phyloP scores from a whole-genome alignment of 2,329 filamentous ascomycete species.

The Alternaria conjuncta region DNA sequence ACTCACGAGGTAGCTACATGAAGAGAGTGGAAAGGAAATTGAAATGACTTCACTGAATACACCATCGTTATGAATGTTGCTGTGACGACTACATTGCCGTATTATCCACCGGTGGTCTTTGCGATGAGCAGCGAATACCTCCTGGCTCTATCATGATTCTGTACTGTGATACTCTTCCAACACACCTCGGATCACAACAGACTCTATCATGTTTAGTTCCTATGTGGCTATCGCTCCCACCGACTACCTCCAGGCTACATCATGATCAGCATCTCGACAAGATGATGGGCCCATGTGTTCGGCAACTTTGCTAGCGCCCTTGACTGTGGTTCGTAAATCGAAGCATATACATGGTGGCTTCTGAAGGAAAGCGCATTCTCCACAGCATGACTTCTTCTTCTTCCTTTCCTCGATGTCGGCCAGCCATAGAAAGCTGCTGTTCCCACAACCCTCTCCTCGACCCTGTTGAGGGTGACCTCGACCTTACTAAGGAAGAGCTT shows the following conservation, averaged over 20 bases:
- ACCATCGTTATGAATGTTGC: neutral
- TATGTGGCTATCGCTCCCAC: neutral
- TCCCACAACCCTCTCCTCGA: too few species aligned
- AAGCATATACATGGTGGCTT: too few species aligned
- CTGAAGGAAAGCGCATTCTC: too few species aligned
- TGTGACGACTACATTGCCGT: neutral
- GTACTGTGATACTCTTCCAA: neutral
- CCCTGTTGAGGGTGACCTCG: too few species aligned
- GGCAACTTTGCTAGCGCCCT: neutral
- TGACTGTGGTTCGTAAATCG: neutral
- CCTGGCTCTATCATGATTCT: neutral
- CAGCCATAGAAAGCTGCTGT: neutral
- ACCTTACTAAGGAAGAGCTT: too few species aligned
- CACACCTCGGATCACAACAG: neutral
- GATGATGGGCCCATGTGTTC: neutral
- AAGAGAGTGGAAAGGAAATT: slow-evolving; percentile 26
- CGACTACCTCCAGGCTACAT: neutral
- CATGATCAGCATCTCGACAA: neutral
- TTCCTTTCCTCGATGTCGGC: too few species aligned
- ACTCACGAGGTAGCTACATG: slow-evolving; percentile 19
- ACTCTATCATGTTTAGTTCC: neutral
- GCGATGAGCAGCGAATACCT: neutral
- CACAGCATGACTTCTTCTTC: too few species aligned
- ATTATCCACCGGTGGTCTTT: neutral
- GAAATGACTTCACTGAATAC: slow-evolving; percentile 16